Base-by-base conservation (phyloP, 2,329 filamentous ascomycete species). In the Colletotrichum sp. region DNA sequence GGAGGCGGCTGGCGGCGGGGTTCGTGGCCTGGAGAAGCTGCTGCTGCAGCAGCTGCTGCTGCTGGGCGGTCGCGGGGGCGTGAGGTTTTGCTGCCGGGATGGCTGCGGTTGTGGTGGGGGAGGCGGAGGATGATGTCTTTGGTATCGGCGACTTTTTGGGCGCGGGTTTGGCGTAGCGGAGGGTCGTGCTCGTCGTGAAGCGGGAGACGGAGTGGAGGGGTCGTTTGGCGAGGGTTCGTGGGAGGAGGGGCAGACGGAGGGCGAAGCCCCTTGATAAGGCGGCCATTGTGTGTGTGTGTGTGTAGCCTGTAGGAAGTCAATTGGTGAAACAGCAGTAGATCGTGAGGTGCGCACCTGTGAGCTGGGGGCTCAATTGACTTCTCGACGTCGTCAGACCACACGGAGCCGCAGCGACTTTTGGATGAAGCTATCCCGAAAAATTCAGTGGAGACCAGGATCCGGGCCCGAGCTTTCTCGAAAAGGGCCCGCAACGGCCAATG, bases 1-100 rank as follows among this genome's bases (percentile, higher is more conserved):
- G 87, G 83, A 89, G 92, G 69, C 32, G n/a, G 84, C 86, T 16
- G 7, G 59, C 61, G 69, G 52, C 32, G 13, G 58, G 30, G 24
- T 26, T n/a, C 30, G 63, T 59, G 9, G 56, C 28, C 21, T 59
- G 48, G 24, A 24, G 18, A 26, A 34, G 16, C 38, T 32, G 30
- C 38, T n/a, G 28, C 14, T 30, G 38, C 28, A 24, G n/a, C 13
- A 24, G 36, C 30, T 7, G 34, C 63, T 18, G 28, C 14, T 30
- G 36, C 28, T 36, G 21, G 4, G 68, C 14, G 16, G 13, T 7
- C 64, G 26, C n/a, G 26, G 28, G 52, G 13, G 32, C 16, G 28
- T n/a, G 56, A n/a, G 26, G 56, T 12, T n/a, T 30, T 10, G 30
- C 18, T n/a, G 13, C 13, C 1, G 30, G 26, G 7, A 32, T 61